phyloP scores from a whole-genome alignment of 2,329 filamentous ascomycete species.

The Xenoacremonium recifei region DNA sequence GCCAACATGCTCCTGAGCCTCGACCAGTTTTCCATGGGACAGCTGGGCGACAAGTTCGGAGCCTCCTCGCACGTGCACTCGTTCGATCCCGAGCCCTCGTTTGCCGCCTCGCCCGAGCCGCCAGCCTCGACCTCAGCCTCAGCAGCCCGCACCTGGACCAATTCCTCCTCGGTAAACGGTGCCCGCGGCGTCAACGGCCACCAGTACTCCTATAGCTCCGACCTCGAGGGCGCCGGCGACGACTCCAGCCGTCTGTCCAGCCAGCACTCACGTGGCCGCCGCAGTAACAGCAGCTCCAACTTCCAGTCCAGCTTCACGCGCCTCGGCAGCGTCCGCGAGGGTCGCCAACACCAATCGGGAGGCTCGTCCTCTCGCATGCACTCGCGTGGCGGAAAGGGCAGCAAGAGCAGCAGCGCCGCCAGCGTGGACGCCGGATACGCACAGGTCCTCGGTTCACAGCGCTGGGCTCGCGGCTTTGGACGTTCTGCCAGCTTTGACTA shows the following conservation, averaged over 20 bases:
- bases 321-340: constrained; percentile 61
- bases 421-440: constrained; percentile 65
- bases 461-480: constrained; percentile 51
- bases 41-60: constrained; percentile 30
- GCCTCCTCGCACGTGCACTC: constrained; percentile 22
- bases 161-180: constrained; percentile 19
- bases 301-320: constrained; percentile 59
- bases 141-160: constrained; percentile 31
- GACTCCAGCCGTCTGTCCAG: constrained; percentile 54
- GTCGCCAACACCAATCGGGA: too few species aligned
- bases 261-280: constrained; percentile 55
- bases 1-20: constrained; percentile 94
- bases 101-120: constrained; percentile 12
- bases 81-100: constrained; percentile 25
- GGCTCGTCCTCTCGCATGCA: constrained; percentile 43
- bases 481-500: constrained; percentile 77
- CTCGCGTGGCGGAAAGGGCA: constrained; percentile 63
- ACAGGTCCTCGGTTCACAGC: constrained; percentile 56
- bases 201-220: constrained; percentile 60
- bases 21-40: constrained; percentile 70
- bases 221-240: constrained; percentile 56
- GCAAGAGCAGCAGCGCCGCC: constrained; percentile 72
- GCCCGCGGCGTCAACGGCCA: constrained; percentile 27
- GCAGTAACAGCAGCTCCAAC: constrained; percentile 80
- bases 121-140: constrained; percentile 34